Percentiles rank a stretch among this genome's conserved stretches.
Conservation (phyloP, 805 yeast species). For the Candida parachauliodes region DNA sequence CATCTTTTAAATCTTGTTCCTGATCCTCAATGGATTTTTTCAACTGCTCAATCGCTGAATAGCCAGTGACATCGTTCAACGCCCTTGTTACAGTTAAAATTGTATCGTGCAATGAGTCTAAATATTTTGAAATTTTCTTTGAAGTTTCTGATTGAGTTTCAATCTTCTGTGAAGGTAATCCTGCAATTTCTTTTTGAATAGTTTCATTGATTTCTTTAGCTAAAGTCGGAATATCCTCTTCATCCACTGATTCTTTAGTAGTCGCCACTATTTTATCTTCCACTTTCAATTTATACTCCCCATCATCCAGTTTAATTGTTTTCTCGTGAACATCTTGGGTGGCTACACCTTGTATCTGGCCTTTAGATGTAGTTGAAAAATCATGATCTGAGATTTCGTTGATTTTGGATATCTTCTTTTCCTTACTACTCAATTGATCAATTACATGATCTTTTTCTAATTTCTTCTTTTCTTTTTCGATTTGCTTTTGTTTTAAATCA, state of each 20-base stretch:
- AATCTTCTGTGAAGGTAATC: slow-evolving; percentile 47
- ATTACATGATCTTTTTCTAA: slow-evolving; percentile 2
- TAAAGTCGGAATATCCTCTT: slow-evolving; percentile 5
- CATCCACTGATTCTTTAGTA: slow-evolving; percentile 6
- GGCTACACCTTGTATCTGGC: slow-evolving; percentile 2
- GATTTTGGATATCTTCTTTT: neutral
- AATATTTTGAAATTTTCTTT: slow-evolving; percentile 43
- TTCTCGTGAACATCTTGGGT: slow-evolving; percentile 6
- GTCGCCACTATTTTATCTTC: slow-evolving; percentile 9
- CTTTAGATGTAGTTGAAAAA: neutral
- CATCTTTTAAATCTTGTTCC: slow-evolving; percentile 49
- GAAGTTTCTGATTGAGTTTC: slow-evolving; percentile 31
- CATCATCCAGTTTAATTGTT: neutral
- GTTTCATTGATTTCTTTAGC: slow-evolving; percentile 11
- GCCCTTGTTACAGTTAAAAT: slow-evolving; percentile 60
- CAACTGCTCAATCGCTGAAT: slow-evolving; percentile 70
- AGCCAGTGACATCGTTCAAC: slow-evolving; percentile 89
- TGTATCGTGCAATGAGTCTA: slow-evolving; percentile 55
- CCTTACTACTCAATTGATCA: slow-evolving; percentile 1
- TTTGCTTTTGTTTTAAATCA: slow-evolving; percentile 7
- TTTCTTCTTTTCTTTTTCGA: slow-evolving; percentile 7
- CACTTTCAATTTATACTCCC: slow-evolving; percentile 1
- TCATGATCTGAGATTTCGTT: slow-evolving; percentile 5
- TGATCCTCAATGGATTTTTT: slow-evolving; percentile 54
- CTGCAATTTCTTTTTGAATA: slow-evolving; percentile 18